Base-by-base conservation (phyloP, 306 rosid genomes). In the Inga oerstediana region DNA sequence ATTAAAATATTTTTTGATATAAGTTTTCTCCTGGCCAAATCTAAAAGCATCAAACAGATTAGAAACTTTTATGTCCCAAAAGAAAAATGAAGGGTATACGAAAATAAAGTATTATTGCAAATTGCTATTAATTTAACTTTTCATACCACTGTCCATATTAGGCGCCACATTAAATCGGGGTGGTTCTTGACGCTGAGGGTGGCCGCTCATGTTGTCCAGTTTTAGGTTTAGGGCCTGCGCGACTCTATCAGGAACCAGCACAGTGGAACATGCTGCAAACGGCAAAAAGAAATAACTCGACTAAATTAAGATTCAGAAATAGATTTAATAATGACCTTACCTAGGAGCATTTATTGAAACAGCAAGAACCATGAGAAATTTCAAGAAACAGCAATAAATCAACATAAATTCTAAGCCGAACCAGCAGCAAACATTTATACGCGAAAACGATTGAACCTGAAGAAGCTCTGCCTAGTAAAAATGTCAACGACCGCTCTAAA, bases 191-290 rank as follows among this genome's bases (percentile, higher is more conserved):
- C 83, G 59, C n/a, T 80, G 86, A 19, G 84, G 65, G 61, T 85
- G 97, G 51, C 65, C 64, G 14, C 81, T 72, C 78, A 85, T 49
- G 17, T 79, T 88, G 11, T 89, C 94, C 5, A 85, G 3, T 37
- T 88, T 91, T 62, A 88, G 73, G 72, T 93, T 91, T 83, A 92
- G 75, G 3, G 98, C 97, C 45, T 91, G 90, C 45, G 77, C 92
- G 9, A 90, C 97, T 77, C 88, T 88, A 0, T 94, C 94, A 1
- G 97, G 96, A 71, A 95, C 90, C 17, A 91, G 35, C 16, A 71
- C 94, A 46, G 91, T 88, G 4, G 90, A 74, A 81, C 90, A 80
- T 12, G 49, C 98, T 93, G 85, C 44, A 59, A 12, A 45, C 22
- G 44, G 3, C 9, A 64, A 59, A n/a, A 37, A 3, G 14, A 7